A percentile compares a stretch with the other conserved stretches of the same genome.
Evolutionary conservation across 2,329 filamentous ascomycete species (phyloP).

Genomic region (Biscogniauxia mediterranea): DNA sequence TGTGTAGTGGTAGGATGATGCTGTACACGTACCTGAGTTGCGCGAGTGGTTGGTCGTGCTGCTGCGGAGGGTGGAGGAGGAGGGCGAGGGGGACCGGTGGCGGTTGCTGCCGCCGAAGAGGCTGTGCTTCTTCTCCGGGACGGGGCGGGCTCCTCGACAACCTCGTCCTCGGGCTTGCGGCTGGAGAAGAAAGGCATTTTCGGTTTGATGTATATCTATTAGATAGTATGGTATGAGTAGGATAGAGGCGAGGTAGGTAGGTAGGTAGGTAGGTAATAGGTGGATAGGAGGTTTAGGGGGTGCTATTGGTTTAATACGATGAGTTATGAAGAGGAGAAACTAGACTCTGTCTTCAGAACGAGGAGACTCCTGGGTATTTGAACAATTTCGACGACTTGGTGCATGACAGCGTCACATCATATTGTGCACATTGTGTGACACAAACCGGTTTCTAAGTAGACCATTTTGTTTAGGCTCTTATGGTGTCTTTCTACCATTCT

Average conservation of each 20-base stretch:
- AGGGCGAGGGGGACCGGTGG: conserved; percentile 33
- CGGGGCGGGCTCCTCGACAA: conserved; percentile 46
- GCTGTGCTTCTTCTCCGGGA: conserved; percentile 41
- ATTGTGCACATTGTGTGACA: conserved; percentile 13
- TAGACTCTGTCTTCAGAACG: neutral
- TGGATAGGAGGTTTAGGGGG: neutral
- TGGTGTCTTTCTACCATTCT: too few relatives aligned
- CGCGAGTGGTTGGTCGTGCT: conserved; percentile 25
- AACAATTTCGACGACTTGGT: conserved; percentile 17
- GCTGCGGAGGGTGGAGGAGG: conserved; percentile 14
- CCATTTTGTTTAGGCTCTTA: neutral
- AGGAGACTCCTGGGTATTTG: conserved; percentile 20
- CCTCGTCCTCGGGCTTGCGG: conserved; percentile 30
- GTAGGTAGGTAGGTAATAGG: neutral
- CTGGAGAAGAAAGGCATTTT: conserved; percentile 34
- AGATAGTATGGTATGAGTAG: neutral
- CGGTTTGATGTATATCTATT: neutral
- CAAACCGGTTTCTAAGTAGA: conserved; percentile 20
- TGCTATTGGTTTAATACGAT: neutral
- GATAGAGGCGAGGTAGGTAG: neutral
- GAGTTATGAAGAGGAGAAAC: conserved; percentile 1
- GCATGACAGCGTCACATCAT: conserved; percentile 8
- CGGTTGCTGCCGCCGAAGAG: conserved; percentile 41
- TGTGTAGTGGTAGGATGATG: conserved; percentile 3
- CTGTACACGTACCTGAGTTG: conserved; percentile 26